Evolutionary conservation across 179 eudicot species (phyloP).

Genomic region (Silene vulgaris): DNA sequence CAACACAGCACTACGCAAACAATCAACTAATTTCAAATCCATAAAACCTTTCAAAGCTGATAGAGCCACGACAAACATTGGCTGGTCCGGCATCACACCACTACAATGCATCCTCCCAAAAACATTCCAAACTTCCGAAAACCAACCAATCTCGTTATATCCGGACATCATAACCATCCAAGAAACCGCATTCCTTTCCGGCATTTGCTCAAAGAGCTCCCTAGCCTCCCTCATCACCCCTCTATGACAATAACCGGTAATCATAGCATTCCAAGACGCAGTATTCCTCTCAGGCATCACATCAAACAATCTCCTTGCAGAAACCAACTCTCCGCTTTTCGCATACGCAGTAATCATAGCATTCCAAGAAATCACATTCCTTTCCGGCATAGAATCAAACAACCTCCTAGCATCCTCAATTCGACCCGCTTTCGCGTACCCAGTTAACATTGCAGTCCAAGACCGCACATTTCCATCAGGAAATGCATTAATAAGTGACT

Average conservation of each 20-base stretch:
- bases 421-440: constrained; percentile 29
- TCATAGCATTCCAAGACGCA: constrained; percentile 42
- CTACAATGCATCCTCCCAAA: constrained; percentile 33
- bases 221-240: constrained; percentile 36
- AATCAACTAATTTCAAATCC: constrained; percentile 25
- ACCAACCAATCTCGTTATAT: constrained; percentile 24
- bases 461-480: constrained; percentile 35
- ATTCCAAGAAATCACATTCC: constrained; percentile 46
- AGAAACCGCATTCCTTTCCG: constrained; percentile 35
- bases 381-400: constrained; percentile 46
- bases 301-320: constrained; percentile 37
- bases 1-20: constrained; percentile 27
- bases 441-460: constrained; percentile 42
- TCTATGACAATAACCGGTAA: constrained; percentile 44
- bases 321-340: constrained; percentile 27
- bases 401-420: constrained; percentile 39
- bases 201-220: constrained; percentile 39
- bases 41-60: constrained; percentile 31
- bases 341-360: constrained; percentile 45
- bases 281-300: constrained; percentile 38
- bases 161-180: constrained; percentile 50
- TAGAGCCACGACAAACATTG: constrained; percentile 33
- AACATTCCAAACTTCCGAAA: constrained; percentile 34
- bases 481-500: constrained; percentile 26
- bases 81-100: constrained; percentile 33